Conservation (phyloP, 352 stramenopile species). For the Stramenopiles sp. region DNA sequence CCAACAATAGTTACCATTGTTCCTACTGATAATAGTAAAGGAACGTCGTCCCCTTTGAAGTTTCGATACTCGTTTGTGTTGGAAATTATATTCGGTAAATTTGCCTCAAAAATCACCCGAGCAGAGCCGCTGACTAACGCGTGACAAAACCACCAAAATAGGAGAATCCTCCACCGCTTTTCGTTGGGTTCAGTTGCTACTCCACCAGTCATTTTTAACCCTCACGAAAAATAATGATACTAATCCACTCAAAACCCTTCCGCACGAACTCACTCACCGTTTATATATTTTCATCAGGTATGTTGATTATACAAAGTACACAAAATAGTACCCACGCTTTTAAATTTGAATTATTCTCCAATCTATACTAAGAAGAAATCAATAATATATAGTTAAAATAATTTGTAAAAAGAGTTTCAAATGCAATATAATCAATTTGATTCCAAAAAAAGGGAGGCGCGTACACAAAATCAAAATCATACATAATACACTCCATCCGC, state of each 20-base stretch:
- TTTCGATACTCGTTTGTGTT: constrained; percentile 13
- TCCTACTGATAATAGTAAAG: neutral
- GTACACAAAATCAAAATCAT: too few species aligned
- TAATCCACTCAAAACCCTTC: neutral
- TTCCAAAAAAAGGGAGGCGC: too few species aligned
- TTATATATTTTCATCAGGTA: too few species aligned
- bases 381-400: too few species aligned
- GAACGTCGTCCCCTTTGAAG: neutral
- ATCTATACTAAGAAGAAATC: neutral
- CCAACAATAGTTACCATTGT: constrained; percentile 1
- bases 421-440: too few species aligned
- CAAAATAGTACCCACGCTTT: too few species aligned
- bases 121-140: neutral
- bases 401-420: too few species aligned
- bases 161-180: neutral
- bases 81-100: neutral
- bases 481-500: too few species aligned
- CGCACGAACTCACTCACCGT: too few species aligned
- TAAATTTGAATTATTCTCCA: neutral
- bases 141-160: constrained; percentile 11
- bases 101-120: constrained; percentile 10
- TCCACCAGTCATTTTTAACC: neutral
- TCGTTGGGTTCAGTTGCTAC: neutral
- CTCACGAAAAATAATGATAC: neutral
- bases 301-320: too few species aligned